Evolutionary conservation across 2,329 filamentous ascomycete genomes (phyloP).

Genomic region (Diaporthe sp.): DNA sequence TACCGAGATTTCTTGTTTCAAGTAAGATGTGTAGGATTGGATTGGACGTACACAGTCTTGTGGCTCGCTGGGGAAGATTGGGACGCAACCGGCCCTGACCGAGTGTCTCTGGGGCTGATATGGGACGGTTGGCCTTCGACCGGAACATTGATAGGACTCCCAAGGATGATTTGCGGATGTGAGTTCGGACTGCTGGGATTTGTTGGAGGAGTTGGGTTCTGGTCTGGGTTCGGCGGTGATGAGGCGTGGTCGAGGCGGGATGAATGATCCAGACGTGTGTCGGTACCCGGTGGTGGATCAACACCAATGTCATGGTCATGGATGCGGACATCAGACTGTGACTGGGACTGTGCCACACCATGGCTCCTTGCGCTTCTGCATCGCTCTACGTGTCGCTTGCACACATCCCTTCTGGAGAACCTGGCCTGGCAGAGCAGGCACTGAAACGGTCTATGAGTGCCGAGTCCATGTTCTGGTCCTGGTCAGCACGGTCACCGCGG

Average conservation of each 20-base stretch:
- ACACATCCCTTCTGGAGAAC: conserved; percentile 44
- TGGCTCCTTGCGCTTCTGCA: conserved; percentile 31
- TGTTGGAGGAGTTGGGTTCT: background rate
- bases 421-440: conserved; percentile 43
- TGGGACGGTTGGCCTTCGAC: background rate
- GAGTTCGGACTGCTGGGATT: background rate
- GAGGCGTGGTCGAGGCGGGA: background rate
- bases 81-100: background rate
- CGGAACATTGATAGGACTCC: background rate
- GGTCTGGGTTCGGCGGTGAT: background rate
- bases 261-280: background rate
- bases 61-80: background rate
- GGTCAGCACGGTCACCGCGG: conserved; percentile 21
- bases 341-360: background rate
- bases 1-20: too few relatives aligned
- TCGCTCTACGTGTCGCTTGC: conserved; percentile 43
- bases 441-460: conserved; percentile 43
- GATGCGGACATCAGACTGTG: background rate
- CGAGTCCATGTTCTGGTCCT: conserved; percentile 43
- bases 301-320: background rate
- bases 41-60: background rate
- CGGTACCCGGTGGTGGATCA: background rate
- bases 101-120: background rate
- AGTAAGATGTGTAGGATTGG: too few relatives aligned
- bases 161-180: background rate